Evolutionary conservation across 805 yeast genomes (phyloP).

Genomic region (Myxozyma melibiosi): DNA sequence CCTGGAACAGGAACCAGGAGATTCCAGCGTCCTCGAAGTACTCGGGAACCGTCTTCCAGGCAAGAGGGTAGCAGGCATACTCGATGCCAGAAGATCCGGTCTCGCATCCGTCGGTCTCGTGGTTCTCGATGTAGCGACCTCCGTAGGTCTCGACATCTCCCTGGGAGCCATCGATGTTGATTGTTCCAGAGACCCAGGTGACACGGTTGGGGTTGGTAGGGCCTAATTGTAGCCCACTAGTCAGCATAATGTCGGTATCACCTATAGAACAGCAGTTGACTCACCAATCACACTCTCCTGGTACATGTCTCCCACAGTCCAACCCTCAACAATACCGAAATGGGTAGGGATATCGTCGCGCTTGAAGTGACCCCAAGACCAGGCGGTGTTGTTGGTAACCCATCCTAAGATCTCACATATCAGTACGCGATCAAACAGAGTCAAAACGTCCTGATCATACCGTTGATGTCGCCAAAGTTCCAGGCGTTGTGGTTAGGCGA

Average conservation of each 20-base stretch:
- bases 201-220: constrained; percentile 37
- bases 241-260: not conserved
- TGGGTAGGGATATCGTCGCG: constrained; percentile 36
- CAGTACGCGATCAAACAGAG: not conserved
- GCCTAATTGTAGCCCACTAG: not conserved
- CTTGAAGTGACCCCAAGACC: constrained; percentile 35
- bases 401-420: constrained; percentile 14
- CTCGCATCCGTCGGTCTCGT: constrained; percentile 32
- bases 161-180: constrained; percentile 33
- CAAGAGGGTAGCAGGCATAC: constrained; percentile 34
- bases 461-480: constrained; percentile 33
- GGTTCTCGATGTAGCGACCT: constrained; percentile 34
- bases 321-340: constrained; percentile 35
- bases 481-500: constrained; percentile 35
- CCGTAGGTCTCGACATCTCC: constrained; percentile 28
- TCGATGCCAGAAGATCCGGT: constrained; percentile 15
- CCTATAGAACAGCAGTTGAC: not conserved
- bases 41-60: constrained; percentile 34
- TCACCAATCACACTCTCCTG: constrained; percentile 34
- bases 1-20: constrained; percentile 34
- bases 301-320: constrained; percentile 39
- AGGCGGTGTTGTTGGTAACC: constrained; percentile 36
- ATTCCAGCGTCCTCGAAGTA: constrained; percentile 28
- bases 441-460: not conserved
- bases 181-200: constrained; percentile 34